Base-by-base conservation (phyloP, 1,284 basidiomycete genomes). In the Porogramme epimiltina region DNA sequence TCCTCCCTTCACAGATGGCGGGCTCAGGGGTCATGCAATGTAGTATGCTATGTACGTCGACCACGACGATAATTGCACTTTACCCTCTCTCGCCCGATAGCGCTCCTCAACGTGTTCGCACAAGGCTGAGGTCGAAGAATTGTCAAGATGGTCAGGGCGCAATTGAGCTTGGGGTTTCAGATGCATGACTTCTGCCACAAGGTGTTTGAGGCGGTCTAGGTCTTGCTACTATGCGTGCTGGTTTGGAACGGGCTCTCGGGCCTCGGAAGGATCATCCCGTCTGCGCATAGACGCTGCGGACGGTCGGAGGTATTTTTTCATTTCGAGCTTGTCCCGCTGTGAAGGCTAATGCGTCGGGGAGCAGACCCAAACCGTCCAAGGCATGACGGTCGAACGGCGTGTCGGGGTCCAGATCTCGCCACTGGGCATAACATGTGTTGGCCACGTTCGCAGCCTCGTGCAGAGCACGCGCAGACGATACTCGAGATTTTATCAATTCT, bases 391-490 rank as follows among this genome's bases (percentile, higher is more conserved):
- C n/a, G n/a, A n/a, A n/a, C n/a, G 51, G 59, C 58, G 53, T 51
- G 54, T 49, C 55, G 45, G 56, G 62, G 59, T 51, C 62, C 60
- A 59, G 59, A 60, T 52, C 54, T 52, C 48, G 46, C 54, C 40
- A 47, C 54, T 51, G 54, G 49, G 46, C 43, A 24, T n/a, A 58
- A 61, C 62, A 64, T 61, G 62, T 59, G 62, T 51, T 49, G 40
- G 51, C 55, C 62, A 64, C 56, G 62, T 61, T 49, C 37, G 45
- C 25, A 44, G 61, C 62, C 62, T 64, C 62, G 61, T 64, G 62
- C 54, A 47, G 45, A 51, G 59, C 62, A 62, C 58, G 62, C 28
- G 9, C 53, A 59, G 59, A 44, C 43, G 49, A 51, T 53, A 57
- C 49, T 54, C 56, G 49, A 59, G 48, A 55, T 59, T 56, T 57